Evolutionary conservation across 1,284 basidiomycete genomes (phyloP).

Genomic region (Cryptococcus maquisensis): DNA sequence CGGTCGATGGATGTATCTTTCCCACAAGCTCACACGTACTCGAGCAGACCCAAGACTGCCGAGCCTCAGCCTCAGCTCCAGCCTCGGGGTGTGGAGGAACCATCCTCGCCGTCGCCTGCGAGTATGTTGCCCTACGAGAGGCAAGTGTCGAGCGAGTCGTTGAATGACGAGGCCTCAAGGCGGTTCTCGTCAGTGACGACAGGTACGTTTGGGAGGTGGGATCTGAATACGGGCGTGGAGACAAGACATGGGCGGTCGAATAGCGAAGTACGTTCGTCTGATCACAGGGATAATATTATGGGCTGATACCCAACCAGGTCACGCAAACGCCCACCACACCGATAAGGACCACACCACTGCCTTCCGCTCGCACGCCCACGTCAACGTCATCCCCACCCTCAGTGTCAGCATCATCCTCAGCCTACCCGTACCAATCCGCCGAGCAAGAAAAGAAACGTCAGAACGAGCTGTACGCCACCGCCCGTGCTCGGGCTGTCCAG

Average conservation of each 20-base stretch:
- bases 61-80: no score
- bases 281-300: not conserved
- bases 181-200: constrained; percentile 26
- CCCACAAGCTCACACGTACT: constrained; percentile 8
- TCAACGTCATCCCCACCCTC: no score
- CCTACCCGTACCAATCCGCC: constrained; percentile 27
- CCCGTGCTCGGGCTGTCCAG: constrained; percentile 59
- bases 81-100: no score
- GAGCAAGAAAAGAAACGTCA: constrained; percentile 38
- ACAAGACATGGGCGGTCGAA: not conserved
- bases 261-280: not conserved
- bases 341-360: not conserved
- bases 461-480: constrained; percentile 60
- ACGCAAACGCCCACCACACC: constrained; percentile 5
- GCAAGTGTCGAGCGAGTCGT: no score
- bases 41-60: constrained; percentile 5
- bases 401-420: no score
- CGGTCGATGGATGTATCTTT: constrained; percentile 4
- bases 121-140: no score
- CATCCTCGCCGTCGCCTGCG: no score
- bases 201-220: constrained; percentile 36
- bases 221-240: not conserved
- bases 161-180: constrained; percentile 8
- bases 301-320: not conserved
- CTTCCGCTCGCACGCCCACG: constrained; percentile 9